These are phyloP conservation scores for Psophocarpus tetragonolobus DNA, from an alignment of 306 rosid genomes.

Conservation along the genomic window DNA sequence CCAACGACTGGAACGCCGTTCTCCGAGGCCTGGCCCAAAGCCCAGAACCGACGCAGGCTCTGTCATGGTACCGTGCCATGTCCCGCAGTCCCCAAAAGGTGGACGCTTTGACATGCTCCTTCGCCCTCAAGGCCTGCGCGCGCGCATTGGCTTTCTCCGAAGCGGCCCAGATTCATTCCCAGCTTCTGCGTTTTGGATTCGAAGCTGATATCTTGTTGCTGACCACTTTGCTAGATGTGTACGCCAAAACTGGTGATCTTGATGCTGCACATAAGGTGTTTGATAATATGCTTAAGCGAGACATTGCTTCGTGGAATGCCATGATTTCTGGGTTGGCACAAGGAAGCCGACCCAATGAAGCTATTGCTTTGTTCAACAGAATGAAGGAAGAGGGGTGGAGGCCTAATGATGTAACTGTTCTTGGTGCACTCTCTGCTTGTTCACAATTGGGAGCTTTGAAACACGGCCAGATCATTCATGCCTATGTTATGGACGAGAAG, in stretches of 20 bases:
- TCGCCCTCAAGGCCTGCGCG: constrained; percentile 80
- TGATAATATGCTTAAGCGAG: constrained; percentile 65
- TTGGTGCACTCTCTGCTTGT: constrained; percentile 76
- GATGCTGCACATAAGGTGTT: constrained; percentile 70
- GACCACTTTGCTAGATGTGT: constrained; percentile 80
- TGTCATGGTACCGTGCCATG: constrained; percentile 61
- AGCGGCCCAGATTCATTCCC: constrained; percentile 73
- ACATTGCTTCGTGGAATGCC: constrained; percentile 81
- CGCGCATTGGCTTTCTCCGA: constrained; percentile 68
- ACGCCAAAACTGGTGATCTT: constrained; percentile 65
- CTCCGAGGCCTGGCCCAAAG: constrained; percentile 80
- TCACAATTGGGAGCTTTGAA: constrained; percentile 81
- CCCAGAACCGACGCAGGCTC: constrained; percentile 65
- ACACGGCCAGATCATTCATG: constrained; percentile 59
- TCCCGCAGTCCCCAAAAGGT: constrained; percentile 42
- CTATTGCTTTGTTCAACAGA: constrained; percentile 60
- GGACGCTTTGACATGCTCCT: constrained; percentile 85
- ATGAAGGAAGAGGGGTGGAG: constrained; percentile 68
- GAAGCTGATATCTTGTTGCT: constrained; percentile 50
- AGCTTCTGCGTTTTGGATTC: constrained; percentile 60
- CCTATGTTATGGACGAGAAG: constrained; percentile 50
- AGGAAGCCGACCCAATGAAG: constrained; percentile 66
- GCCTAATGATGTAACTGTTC: constrained; percentile 78
- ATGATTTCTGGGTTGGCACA: constrained; percentile 86
- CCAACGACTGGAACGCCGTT: constrained; percentile 82